A percentile compares a stretch with the other conserved stretches of the same genome.
phyloP scores from a whole-genome alignment of 805 yeast species.

The Yueomyces sinensis region DNA sequence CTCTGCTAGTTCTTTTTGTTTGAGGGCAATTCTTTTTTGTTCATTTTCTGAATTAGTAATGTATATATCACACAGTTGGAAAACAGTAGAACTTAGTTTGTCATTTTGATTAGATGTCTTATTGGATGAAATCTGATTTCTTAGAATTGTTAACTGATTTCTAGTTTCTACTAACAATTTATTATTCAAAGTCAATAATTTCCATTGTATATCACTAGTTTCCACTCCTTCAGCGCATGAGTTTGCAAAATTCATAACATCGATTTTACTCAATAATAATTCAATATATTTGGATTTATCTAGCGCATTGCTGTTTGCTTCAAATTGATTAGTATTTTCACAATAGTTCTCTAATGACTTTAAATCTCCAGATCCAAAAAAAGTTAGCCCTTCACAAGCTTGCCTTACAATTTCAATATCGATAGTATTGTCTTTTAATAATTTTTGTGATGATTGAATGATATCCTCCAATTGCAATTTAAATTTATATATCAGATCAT shows the following conservation, averaged over 20 bases:
- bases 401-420: slow-evolving; percentile 4
- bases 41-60: slow-evolving; percentile 17
- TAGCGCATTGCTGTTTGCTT: too few species aligned
- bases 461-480: slow-evolving; percentile 11
- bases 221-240: slow-evolving; percentile 4
- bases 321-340: not conserved
- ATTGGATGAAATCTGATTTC: slow-evolving; percentile 3
- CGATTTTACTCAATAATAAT: slow-evolving; percentile 9
- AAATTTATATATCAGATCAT: slow-evolving; percentile 8
- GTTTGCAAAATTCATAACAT: slow-evolving; percentile 8
- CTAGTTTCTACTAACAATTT: slow-evolving; percentile 9
- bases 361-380: slow-evolving; percentile 4
- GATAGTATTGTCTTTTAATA: slow-evolving; percentile 2
- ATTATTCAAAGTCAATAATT: slow-evolving; percentile 8
- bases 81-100: slow-evolving; percentile 13
- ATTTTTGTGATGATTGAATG: slow-evolving; percentile 1
- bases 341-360: slow-evolving; percentile 3
- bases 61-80: slow-evolving; percentile 16
- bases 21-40: slow-evolving; percentile 7
- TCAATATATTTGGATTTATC: slow-evolving; percentile 1
- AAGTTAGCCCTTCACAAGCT: slow-evolving; percentile 8
- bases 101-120: slow-evolving; percentile 6
- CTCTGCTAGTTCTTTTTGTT: not conserved
- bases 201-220: slow-evolving; percentile 8
- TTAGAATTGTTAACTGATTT: slow-evolving; percentile 4